Conservation (phyloP, 116 monocot genomes). For the Cymodocea nodosa region DNA sequence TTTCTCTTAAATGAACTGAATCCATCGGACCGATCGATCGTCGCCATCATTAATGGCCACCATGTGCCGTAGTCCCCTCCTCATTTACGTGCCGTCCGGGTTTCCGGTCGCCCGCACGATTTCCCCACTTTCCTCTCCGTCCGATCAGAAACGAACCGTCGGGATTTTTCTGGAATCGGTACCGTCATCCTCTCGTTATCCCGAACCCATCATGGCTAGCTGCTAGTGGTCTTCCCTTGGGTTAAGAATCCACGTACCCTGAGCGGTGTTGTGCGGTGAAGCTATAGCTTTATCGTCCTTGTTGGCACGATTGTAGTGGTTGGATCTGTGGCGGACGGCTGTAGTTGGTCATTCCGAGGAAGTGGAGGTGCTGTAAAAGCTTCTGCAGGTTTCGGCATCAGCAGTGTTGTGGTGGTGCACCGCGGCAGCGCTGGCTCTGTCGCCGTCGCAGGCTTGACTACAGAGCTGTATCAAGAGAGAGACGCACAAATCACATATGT, state of each 20-base stretch:
- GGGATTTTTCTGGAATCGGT: background rate
- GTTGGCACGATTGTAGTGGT: background rate
- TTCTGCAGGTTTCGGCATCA: background rate
- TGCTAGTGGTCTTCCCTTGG: no score
- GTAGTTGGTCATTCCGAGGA: background rate
- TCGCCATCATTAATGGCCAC: background rate
- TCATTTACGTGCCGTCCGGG: slow-evolving; percentile 1
- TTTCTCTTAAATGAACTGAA: background rate
- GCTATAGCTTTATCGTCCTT: no score
- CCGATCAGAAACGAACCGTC: background rate
- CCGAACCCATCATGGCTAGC: no score
- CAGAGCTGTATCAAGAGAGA: background rate
- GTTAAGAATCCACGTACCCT: no score
- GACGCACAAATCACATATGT: background rate
- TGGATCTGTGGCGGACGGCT: background rate
- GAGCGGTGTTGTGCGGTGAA: no score
- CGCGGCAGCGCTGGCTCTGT: background rate
- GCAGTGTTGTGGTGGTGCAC: background rate
- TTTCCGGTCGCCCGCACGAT: background rate
- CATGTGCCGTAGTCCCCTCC: background rate
- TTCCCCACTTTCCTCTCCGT: background rate
- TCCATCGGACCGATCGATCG: background rate
- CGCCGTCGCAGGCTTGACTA: background rate
- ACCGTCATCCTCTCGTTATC: background rate
- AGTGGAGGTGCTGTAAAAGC: no score